phyloP scores from a whole-genome alignment of 2,329 filamentous ascomycete species.

The Cladobotryum mycophilum region DNA sequence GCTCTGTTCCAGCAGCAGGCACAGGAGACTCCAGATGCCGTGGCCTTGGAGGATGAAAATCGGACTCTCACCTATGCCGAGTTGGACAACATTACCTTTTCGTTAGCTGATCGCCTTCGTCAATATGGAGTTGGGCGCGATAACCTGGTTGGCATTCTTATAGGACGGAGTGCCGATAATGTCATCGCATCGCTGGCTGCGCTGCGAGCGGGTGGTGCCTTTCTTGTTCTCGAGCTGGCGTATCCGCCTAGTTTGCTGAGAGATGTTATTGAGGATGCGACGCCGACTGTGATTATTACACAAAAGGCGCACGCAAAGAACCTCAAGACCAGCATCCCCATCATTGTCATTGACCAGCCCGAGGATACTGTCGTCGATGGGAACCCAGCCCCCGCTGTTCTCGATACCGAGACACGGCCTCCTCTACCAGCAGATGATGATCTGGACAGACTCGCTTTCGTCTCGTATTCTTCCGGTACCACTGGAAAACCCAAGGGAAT shows the following conservation, averaged over 20 bases:
- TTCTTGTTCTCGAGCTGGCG: constrained; percentile 72
- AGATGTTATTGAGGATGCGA: constrained; percentile 71
- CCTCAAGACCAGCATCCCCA: constrained; percentile 55
- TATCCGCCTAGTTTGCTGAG: constrained; percentile 68
- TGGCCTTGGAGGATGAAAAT: constrained; percentile 66
- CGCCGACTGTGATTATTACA: constrained; percentile 65
- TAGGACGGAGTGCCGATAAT: constrained; percentile 71
- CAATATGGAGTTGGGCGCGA: constrained; percentile 65
- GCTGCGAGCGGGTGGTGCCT: constrained; percentile 73
- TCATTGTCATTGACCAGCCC: constrained; percentile 57
- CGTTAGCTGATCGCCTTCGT: constrained; percentile 59
- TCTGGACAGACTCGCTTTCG: constrained; percentile 67
- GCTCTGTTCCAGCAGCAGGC: constrained; percentile 67
- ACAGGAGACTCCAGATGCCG: constrained; percentile 57
- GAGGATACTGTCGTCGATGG: constrained; percentile 21
- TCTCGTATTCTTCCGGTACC: constrained; percentile 74
- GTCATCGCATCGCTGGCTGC: constrained; percentile 72
- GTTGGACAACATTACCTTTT: constrained; percentile 60
- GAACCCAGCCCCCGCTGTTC: constrained; percentile 20
- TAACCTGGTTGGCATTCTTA: constrained; percentile 66
- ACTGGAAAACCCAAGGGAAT: constrained; percentile 79
- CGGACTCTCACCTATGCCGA: constrained; percentile 64
- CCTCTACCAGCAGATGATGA: constrained; percentile 58
- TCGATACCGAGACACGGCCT: constrained; percentile 38
- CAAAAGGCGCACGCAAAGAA: constrained; percentile 57